Percentiles rank a stretch among this genome's conserved stretches.
Conservation (phyloP, 495 filamentous ascomycete genomes). For the Hypoxylon fragiforme region DNA sequence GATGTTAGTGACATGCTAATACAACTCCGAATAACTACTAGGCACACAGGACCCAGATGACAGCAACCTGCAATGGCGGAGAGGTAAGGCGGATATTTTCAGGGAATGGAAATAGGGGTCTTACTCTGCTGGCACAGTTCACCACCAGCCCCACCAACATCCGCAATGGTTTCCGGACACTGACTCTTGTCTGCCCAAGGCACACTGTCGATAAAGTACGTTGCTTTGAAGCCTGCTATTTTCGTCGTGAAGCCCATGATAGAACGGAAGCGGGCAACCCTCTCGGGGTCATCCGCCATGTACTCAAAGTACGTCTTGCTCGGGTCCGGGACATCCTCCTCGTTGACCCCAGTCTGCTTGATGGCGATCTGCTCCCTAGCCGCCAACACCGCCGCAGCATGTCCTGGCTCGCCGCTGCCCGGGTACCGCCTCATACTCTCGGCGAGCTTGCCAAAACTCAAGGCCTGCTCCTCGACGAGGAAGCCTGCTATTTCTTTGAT, state of each 20-base stretch:
- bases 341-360: slow-evolving; percentile 3
- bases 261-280: slow-evolving; percentile 46
- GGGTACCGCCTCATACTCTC: slow-evolving; percentile 35
- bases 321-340: slow-evolving; percentile 19
- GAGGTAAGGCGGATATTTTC: too few species aligned
- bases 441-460: slow-evolving; percentile 27
- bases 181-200: slow-evolving; percentile 41
- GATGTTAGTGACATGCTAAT: neutral
- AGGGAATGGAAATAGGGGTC: neutral
- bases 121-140: slow-evolving; percentile 24
- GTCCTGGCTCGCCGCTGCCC: slow-evolving; percentile 29
- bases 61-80: too few species aligned
- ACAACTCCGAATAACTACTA: too few species aligned
- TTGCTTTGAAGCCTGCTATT: slow-evolving; percentile 39
- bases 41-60: too few species aligned
- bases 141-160: slow-evolving; percentile 48
- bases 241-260: slow-evolving; percentile 46
- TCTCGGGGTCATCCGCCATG: slow-evolving; percentile 37
- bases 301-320: slow-evolving; percentile 41
- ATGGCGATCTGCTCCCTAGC: slow-evolving; percentile 10
- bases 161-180: slow-evolving; percentile 39
- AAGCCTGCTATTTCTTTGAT: slow-evolving; percentile 43
- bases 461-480: slow-evolving; percentile 45
- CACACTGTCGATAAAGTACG: slow-evolving; percentile 42
- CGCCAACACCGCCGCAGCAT: slow-evolving; percentile 26